phyloP scores from a whole-genome alignment of 2,329 filamentous ascomycete species.

The Parastagonospora nodorum region DNA sequence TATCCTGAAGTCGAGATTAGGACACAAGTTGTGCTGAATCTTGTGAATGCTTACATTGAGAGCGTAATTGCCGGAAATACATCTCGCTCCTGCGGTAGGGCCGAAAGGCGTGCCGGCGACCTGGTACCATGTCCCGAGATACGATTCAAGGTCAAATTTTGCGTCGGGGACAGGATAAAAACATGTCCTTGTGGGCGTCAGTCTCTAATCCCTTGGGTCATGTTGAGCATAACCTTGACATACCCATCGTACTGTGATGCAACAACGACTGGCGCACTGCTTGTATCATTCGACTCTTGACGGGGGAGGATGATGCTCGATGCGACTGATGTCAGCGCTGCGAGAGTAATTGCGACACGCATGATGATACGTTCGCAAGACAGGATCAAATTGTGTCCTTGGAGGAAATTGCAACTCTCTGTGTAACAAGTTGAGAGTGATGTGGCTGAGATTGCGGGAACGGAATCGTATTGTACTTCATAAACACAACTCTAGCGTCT shows the following conservation, averaged over 20 bases:
- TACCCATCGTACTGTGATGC: constrained; percentile 31
- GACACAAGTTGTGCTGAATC: neutral
- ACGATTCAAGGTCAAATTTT: constrained; percentile 31
- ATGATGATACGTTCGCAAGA: constrained; percentile 8
- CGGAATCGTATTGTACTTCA: neutral
- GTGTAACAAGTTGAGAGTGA: no score
- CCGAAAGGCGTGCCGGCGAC: constrained; percentile 38
- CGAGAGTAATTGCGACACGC: constrained; percentile 22
- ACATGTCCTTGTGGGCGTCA: constrained; percentile 14
- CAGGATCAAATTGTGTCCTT: no score
- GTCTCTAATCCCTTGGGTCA: neutral
- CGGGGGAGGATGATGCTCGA: constrained; percentile 19
- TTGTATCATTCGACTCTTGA: constrained; percentile 14
- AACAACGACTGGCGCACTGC: constrained; percentile 15
- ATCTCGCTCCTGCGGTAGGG: constrained; percentile 29
- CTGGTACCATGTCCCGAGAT: constrained; percentile 38
- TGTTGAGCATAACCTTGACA: neutral
- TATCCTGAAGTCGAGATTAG: constrained; percentile 9
- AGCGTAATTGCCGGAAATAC: constrained; percentile 29
- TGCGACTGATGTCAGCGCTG: constrained; percentile 20
- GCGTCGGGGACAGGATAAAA: constrained; percentile 34
- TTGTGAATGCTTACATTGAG: constrained; percentile 18
- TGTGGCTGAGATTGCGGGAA: neutral
- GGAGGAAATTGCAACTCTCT: no score
- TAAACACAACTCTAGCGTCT: neutral